Base-by-base conservation (phyloP, 2,329 filamentous ascomycete genomes). In the Aureobasidium namibiae region DNA sequence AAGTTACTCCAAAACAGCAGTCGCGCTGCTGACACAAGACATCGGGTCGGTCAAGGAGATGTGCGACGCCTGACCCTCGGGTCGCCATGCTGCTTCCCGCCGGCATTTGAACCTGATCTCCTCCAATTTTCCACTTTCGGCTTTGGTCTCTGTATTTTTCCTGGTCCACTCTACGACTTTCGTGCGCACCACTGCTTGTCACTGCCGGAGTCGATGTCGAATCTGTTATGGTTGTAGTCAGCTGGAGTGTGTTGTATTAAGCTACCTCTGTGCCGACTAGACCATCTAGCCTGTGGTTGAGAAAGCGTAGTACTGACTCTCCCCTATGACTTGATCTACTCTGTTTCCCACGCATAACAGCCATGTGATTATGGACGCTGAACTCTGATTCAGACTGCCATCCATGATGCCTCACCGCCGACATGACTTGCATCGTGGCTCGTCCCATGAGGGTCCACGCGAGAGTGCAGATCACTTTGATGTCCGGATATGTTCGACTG, bases 1-100 rank as follows among this genome's bases (percentile, higher is more conserved):
- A n/a, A n/a, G n/a, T n/a, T 44, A 31, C 31, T 11, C 18, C 21
- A 9, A 36, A 56, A 56, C 52, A 56, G 52, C 52, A 56, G 52
- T 54, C 26, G 50, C 50, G 42, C 36, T 29, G 50, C 50, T 54
- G 50, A 54, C 36, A 24, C 36, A 42, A 54, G 50, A 42, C 49
- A 39, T 6, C 50, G 50, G 50, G 48, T 21, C 48, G 34, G 48
- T 34, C 50, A 41, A 42, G 36, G 42, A 42, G 36, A 42, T 42
- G 50, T 33, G 38, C 50, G 46, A 34, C 29, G 50, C n/a, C 36
- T 52, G 14, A 31, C 26, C 18, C 50, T 38, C 24, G 50, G 50
- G 36, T 36, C 50, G 50, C 36, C 50, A 42, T 54, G 36, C 38
- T 38, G 33, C 50, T 31, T 54, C 14, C 50, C 50, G 29, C 26